These are phyloP conservation scores for Ustilago loliicola DNA, from an alignment of 1,284 basidiomycete genomes.

Conservation along the genomic window DNA sequence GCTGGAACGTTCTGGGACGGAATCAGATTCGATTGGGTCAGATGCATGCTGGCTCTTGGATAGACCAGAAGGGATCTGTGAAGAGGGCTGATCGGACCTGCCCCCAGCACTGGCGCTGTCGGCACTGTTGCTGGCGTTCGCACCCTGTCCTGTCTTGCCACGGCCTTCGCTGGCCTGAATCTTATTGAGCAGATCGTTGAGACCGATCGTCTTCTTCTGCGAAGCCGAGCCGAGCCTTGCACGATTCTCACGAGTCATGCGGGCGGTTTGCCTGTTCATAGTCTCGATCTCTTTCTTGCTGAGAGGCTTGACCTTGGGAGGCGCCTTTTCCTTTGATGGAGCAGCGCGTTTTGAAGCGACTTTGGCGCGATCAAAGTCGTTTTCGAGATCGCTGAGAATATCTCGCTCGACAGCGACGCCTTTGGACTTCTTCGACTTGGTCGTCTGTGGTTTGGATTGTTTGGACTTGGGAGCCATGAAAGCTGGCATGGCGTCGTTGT, in stretches of 20 bases:
- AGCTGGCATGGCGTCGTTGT: conserved; percentile 45
- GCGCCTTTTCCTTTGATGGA: conserved; percentile 26
- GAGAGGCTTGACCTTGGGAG: conserved; percentile 51
- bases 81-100: conserved; percentile 32
- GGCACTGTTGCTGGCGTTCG: conserved; percentile 6
- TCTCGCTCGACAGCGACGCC: conserved; percentile 20
- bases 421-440: conserved; percentile 25
- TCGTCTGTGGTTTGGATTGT: neutral
- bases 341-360: conserved; percentile 28
- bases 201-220: conserved; percentile 53
- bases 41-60: conserved; percentile 48
- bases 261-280: conserved; percentile 63
- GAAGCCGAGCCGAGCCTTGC: conserved; percentile 32
- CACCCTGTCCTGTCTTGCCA: neutral
- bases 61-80: conserved; percentile 43
- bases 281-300: conserved; percentile 60
- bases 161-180: conserved; percentile 44
- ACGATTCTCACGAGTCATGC: conserved; percentile 58
- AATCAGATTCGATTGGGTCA: conserved; percentile 52
- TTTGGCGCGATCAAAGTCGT: conserved; percentile 28
- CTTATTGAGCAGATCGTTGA: conserved; percentile 57
- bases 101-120: conserved; percentile 5
- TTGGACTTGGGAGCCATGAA: conserved; percentile 22
- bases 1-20: conserved; percentile 42
- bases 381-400: conserved; percentile 40